These are phyloP conservation scores for Talaromyces verruculosus DNA, from an alignment of 2,329 filamentous ascomycete species.

Conservation along the genomic window DNA sequence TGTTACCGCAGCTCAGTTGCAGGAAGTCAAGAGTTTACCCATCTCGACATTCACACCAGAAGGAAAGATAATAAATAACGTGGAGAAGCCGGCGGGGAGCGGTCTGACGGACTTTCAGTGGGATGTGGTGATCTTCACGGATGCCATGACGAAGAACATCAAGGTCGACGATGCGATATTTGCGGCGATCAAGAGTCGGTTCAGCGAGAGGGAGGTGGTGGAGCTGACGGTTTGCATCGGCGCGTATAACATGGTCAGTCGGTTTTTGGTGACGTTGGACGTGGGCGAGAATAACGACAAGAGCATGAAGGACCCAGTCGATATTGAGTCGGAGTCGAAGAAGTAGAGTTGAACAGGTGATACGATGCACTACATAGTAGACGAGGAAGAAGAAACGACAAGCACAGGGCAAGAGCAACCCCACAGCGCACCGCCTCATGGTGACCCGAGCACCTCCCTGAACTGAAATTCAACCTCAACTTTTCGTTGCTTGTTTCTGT, in stretches of 20 bases:
- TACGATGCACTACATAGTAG: too few relatives aligned
- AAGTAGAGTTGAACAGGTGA: not conserved
- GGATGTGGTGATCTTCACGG: constrained; percentile 70
- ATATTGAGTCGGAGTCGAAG: constrained; percentile 55
- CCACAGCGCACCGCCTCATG: constrained; percentile 21
- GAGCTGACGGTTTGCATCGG: constrained; percentile 83
- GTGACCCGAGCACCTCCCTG: constrained; percentile 20
- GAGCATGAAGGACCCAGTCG: constrained; percentile 66
- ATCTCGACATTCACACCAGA: constrained; percentile 42
- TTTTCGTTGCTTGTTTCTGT: not conserved
- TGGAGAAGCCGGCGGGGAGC: constrained; percentile 44
- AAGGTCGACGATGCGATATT: constrained; percentile 69
- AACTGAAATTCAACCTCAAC: constrained; percentile 22
- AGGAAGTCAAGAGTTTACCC: constrained; percentile 55
- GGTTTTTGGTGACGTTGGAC: constrained; percentile 80
- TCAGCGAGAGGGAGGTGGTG: constrained; percentile 72
- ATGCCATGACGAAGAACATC: constrained; percentile 78
- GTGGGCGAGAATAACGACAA: constrained; percentile 50
- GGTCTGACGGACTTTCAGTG: constrained; percentile 61
- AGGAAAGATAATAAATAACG: constrained; percentile 25
- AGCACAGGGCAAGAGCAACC: constrained; percentile 7
- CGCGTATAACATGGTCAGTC: constrained; percentile 85
- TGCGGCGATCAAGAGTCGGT: constrained; percentile 51
- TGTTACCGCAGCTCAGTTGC: constrained; percentile 45
- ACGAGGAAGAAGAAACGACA: not conserved